Evolutionary conservation across 2,329 filamentous ascomycete species (phyloP), one percentile per base, ranked within the genome.

Genomic region (Myrmaecium sp.): DNA sequence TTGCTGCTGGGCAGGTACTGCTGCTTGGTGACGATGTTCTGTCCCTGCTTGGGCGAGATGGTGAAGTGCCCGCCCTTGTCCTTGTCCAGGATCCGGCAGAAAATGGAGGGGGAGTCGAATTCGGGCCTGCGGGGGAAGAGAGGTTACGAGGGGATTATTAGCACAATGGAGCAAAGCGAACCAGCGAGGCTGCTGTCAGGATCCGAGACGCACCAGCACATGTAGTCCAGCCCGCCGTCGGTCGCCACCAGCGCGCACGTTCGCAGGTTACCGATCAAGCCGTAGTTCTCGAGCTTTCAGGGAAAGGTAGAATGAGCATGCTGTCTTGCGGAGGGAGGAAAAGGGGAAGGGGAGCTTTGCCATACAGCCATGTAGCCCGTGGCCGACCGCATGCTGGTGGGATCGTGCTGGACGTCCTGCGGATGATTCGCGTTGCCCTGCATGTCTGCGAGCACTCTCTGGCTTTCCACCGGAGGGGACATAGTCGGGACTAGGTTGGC

Each of bases 231-330:
- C 36, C 74, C 75, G 14, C 76, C 76, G 41, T 76, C 70, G 43
- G 77, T 76, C 36, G 73, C 75, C 13, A 79, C 64, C n/a, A 81
- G 55, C 9, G 76, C 75, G 54, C 74, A 79, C 1, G 76, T 83
- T 40, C 73, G 66, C 75, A 83, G 80, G 42, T 82, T 81, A 14
- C 77, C 77, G 39, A 83, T 79, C 49, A 83, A 64, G 29, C 77
- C 77, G 59, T 82, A 82, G 49, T 82, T 69, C 43, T 82, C 76
- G 36, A 81, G 77, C 32, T 34, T 6, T 7, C 6, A 13, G 21
- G 7, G 12, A n/a, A n/a, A n/a, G n/a, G n/a, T n/a, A n/a, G n/a
- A n/a, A n/a, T n/a, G n/a, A n/a, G n/a, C n/a, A n/a, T n/a, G n/a
- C n/a, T n/a, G n/a, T n/a, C n/a, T n/a, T n/a, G n/a, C n/a, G n/a